Evolutionary conservation across 2,329 filamentous ascomycete species (phyloP), one percentile per base, ranked within the genome.

Genomic region (Coccinonectria pachysandricola): DNA sequence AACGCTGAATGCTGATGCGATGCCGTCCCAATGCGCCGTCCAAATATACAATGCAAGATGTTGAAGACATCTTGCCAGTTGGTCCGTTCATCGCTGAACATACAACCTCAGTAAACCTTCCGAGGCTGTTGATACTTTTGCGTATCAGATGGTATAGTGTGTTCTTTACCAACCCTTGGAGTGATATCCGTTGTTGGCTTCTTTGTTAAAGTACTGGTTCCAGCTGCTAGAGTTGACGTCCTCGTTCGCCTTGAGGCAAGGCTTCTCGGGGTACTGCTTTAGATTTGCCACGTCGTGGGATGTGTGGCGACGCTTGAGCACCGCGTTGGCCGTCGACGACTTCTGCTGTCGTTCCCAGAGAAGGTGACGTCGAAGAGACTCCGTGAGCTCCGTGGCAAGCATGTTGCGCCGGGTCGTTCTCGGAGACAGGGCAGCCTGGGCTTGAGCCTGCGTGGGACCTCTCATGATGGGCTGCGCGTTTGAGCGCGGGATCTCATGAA

Each of bases 311-410:
- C 88, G 75, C 65, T 94, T 92, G 31, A 94, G 68, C 28, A 88
- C 83, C 1, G 87, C 85, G 38, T 88, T 87, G 45, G 79, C 83
- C 6, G 85, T 88, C 17, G 82, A 80, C 32, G 84, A 85, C 68
- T 91, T 93, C 50, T 96, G 88, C 49, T 93, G 85, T 27, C 91
- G 79, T 54, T 98, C 91, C 82, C 85, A 93, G 10, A 96, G 71
- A 10, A 98, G 75, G 45, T 95, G 83, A 43, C 86, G 82, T 12
- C 91, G 76, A 4, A 98, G 75, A 12, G 85, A 93, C 52, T 94
- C 86, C 3, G 88, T 95, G 28, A 98, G 65, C 60, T 98, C 91
- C 1, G 84, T 92, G 7, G 84, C 80, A 30, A 98, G 70, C 91
- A 98, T 98, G 56, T 95, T 92, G 34, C 87, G 75, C 26, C 91